Percentiles rank a stretch among this genome's conserved stretches.
Conservation (phyloP, 305 asterid genomes). For the Fraxinus angustifolia region DNA sequence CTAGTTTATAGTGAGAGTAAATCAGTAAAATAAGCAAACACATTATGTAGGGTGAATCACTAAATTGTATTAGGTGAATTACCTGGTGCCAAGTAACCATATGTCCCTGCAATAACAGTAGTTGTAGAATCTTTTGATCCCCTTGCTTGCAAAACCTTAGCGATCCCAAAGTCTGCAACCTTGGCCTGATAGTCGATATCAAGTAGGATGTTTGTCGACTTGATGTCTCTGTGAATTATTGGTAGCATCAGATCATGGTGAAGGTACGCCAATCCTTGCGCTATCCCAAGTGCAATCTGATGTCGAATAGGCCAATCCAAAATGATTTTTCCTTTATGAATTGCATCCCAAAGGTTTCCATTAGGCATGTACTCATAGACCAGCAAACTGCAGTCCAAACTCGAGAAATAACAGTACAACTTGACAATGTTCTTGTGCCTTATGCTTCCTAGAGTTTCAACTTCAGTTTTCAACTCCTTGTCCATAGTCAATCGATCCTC, state of each 20-base stretch:
- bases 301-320: constrained; percentile 82
- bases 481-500: constrained; percentile 44
- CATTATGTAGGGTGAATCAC: neutral
- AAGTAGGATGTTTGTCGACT: constrained; percentile 79
- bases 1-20: neutral
- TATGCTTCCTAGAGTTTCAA: constrained; percentile 78
- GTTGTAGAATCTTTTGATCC: constrained; percentile 66
- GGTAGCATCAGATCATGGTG: constrained; percentile 79
- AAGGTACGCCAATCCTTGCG: constrained; percentile 82
- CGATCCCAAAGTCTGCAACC: constrained; percentile 90
- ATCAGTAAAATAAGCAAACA: neutral
- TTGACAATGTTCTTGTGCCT: constrained; percentile 94
- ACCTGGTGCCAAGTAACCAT: constrained; percentile 96
- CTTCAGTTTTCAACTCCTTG: constrained; percentile 75
- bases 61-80: neutral
- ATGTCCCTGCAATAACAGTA: constrained; percentile 76
- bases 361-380: constrained; percentile 60
- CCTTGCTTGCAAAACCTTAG: constrained; percentile 73
- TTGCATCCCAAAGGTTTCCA: constrained; percentile 88
- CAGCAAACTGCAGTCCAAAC: constrained; percentile 59
- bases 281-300: constrained; percentile 70
- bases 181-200: constrained; percentile 68
- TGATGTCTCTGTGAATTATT: constrained; percentile 79
- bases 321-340: constrained; percentile 49
- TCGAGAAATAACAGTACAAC: constrained; percentile 66